Base-by-base conservation (phyloP, 805 yeast species). In the Saturnispora bothae region DNA sequence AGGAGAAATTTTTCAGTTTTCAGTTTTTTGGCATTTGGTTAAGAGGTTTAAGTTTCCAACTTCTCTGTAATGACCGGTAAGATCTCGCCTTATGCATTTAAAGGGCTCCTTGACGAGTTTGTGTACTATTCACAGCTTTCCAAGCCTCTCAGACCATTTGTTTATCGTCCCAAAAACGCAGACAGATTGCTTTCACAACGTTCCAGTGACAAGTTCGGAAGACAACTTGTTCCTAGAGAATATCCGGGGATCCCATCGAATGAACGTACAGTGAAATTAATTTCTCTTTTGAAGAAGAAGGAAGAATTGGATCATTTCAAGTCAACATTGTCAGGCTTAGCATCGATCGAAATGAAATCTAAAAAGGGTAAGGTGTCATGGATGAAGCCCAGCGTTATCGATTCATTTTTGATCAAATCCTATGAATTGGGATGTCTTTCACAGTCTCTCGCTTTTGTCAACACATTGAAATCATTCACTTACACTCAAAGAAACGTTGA, bases 51-150 rank as follows among this genome's bases (percentile, higher is more conserved):
- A n/a, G n/a, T n/a, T n/a, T n/a, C n/a, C n/a, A n/a, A n/a, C n/a
- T n/a, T n/a, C n/a, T n/a, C n/a, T 22, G 10, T 22, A 28, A 31
- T 28, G 28, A 27, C 25, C 5, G 17, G 28, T 3, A 23, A 16
- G 4, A 25, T 22, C 21, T 12, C 44, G 14, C 33, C 40, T 7
- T 53, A 51, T 36, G 36, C 42, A 12, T 52, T 54, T 34, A 57
- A 56, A 33, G 43, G 46, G 17, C 51, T 51, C 28, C 45, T 57
- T 17, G 61, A 57, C 36, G 56, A 52, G n/a, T 57, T 46, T 27
- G 42, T 49, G 15, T 50, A 56, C 34, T 51, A 36, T 42, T 42
- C 46, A 17, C 35, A 53, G 8, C 28, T 55, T 10, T 45, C 51
- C 2, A 46, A 49, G 16, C 47, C 44, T 28, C 43, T 50, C 45